Percentiles rank a stretch among this genome's conserved stretches.
Evolutionary conservation across 768 basidiomycete genomes (phyloP).

Genomic region (Boletellus sp.): DNA sequence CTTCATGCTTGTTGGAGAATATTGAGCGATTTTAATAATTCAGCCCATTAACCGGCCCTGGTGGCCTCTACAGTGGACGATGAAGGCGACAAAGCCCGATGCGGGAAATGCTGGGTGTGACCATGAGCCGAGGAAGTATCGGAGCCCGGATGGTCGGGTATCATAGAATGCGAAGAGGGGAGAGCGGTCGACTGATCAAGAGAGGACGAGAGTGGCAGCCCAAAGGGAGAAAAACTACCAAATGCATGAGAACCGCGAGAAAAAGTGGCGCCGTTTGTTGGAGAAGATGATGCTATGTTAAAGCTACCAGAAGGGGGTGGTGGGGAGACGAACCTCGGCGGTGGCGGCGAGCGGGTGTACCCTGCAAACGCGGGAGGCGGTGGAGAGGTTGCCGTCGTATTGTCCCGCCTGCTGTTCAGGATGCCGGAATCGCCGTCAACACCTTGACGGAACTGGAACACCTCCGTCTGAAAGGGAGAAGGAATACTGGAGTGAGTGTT

Average conservation of each 20-base stretch:
- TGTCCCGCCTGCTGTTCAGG: slow-evolving; percentile 25
- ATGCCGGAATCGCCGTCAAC: slow-evolving; percentile 23
- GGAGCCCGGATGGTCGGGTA: slow-evolving; percentile 35
- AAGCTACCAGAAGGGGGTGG: slow-evolving; percentile 30
- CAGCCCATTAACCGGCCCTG: slow-evolving; percentile 38
- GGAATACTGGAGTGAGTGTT: slow-evolving; percentile 15
- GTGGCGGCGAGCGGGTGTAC: slow-evolving; percentile 34
- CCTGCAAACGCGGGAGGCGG: slow-evolving; percentile 23
- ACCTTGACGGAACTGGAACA: slow-evolving; percentile 30
- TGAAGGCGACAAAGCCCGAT: slow-evolving; percentile 37
- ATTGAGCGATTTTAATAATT: slow-evolving; percentile 38
- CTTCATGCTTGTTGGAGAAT: slow-evolving; percentile 38
- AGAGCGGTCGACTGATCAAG: slow-evolving; percentile 26
- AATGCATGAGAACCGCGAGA: slow-evolving; percentile 32
- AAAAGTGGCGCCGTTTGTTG: slow-evolving; percentile 24
- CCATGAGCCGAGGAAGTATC: slow-evolving; percentile 31
- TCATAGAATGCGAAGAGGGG: slow-evolving; percentile 32
- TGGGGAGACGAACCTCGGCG: slow-evolving; percentile 33
- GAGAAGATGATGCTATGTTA: slow-evolving; percentile 22
- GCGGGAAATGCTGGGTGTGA: slow-evolving; percentile 37
- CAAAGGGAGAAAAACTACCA: slow-evolving; percentile 34
- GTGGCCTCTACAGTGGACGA: slow-evolving; percentile 38
- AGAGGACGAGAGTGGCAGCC: slow-evolving; percentile 31
- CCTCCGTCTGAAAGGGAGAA: slow-evolving; percentile 30
- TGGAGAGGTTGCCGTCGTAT: slow-evolving; percentile 21